These are phyloP conservation scores for Rugonectria rugulosa DNA, from an alignment of 2,329 filamentous ascomycete genomes.

Conservation along the genomic window DNA sequence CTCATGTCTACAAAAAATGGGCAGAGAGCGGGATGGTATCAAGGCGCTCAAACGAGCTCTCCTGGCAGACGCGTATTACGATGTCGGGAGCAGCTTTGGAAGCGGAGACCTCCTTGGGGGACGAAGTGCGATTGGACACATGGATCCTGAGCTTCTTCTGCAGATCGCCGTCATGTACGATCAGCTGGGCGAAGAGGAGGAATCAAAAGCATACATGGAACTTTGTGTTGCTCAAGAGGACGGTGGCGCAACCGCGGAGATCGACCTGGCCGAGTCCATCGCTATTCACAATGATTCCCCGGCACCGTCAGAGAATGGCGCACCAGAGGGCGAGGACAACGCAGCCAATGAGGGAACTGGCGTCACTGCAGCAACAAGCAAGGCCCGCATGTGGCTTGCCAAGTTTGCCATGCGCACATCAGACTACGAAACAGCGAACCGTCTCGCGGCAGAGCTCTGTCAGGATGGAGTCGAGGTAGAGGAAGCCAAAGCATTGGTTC, in stretches of 20 bases:
- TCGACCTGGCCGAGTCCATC: conserved; percentile 56
- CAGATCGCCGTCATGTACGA: conserved; percentile 93
- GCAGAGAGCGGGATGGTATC: conserved; percentile 86
- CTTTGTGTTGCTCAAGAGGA: conserved; percentile 92
- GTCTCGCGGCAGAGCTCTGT: conserved; percentile 88
- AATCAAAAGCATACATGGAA: conserved; percentile 95
- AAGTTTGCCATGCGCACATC: conserved; percentile 77
- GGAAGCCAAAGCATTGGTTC: conserved; percentile 91
- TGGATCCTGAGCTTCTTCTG: conserved; percentile 90
- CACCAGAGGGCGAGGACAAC: conserved; percentile 43
- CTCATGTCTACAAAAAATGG: conserved; percentile 89
- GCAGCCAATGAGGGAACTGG: conserved; percentile 69
- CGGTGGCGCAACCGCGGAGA: conserved; percentile 60
- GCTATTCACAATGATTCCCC: conserved; percentile 65
- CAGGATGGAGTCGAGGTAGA: conserved; percentile 97
- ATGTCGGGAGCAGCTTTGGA: conserved; percentile 65
- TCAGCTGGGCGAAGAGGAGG: conserved; percentile 75
- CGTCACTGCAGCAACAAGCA: conserved; percentile 90
- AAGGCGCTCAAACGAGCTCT: conserved; percentile 93
- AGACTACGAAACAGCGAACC: conserved; percentile 79
- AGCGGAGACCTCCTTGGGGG: conserved; percentile 56
- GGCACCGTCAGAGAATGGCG: conserved; percentile 47
- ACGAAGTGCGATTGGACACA: conserved; percentile 61
- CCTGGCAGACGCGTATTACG: conserved; percentile 86
- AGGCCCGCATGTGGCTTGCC: conserved; percentile 93